Conservation (phyloP, 306 rosid species). For the Cyclanthera cordifolia region DNA sequence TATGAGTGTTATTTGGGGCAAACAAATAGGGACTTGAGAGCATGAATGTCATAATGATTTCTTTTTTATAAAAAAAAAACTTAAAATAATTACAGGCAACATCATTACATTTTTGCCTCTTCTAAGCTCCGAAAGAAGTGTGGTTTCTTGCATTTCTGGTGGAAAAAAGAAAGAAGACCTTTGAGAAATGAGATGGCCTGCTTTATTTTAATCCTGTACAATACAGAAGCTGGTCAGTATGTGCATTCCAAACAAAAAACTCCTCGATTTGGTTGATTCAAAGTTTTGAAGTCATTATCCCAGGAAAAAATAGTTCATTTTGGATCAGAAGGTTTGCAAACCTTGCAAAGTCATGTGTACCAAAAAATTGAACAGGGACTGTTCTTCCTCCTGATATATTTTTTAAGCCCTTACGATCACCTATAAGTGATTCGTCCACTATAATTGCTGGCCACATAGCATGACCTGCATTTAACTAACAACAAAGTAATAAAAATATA, state of each 20-base stretch:
- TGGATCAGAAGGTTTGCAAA: constrained; percentile 24
- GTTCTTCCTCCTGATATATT: constrained; percentile 56
- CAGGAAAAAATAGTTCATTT: constrained; percentile 4
- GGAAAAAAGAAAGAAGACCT: constrained; percentile 81
- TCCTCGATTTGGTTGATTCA: neutral
- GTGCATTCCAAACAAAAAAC: neutral
- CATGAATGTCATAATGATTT: neutral
- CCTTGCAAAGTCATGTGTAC: constrained; percentile 99
- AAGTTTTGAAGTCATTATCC: neutral
- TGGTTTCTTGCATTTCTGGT: constrained; percentile 77
- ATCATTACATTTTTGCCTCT: constrained; percentile 83
- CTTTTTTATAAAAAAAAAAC: constrained; percentile 9
- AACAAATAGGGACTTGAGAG: neutral
- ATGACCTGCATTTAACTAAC: constrained; percentile 55
- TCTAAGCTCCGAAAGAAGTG: constrained; percentile 67
- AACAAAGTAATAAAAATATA: constrained; percentile 12
- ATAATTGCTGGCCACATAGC: constrained; percentile 99
- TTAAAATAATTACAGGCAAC: neutral
- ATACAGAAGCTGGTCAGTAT: neutral
- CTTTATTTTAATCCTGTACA: constrained; percentile 59
- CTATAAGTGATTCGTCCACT: constrained; percentile 75
- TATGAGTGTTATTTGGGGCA: neutral
- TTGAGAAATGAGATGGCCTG: constrained; percentile 78
- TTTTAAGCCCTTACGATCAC: constrained; percentile 70
- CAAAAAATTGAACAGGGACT: constrained; percentile 90